phyloP scores from a whole-genome alignment of 2,329 filamentous ascomycete genomes.

The Bisporella sp. region DNA sequence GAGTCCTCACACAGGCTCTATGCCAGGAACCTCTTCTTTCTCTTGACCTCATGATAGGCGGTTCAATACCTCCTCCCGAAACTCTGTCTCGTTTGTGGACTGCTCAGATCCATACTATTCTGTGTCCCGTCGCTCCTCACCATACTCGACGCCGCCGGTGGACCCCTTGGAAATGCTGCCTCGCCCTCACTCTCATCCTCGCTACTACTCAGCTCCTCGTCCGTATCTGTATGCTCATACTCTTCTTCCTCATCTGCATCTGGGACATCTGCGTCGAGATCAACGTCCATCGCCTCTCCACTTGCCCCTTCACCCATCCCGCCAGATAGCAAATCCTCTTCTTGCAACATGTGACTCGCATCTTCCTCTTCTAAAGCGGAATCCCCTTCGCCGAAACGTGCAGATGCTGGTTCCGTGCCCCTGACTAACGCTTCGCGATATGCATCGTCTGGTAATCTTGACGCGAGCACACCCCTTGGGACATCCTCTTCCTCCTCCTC shows the following conservation, averaged over 20 bases:
- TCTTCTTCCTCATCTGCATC: conserved; percentile 53
- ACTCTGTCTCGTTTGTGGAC: conserved; percentile 5
- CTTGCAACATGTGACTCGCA: conserved; percentile 53
- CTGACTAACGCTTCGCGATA: conserved; percentile 51
- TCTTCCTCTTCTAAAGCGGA: conserved; percentile 50
- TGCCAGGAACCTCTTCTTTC: no score
- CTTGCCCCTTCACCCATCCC: conserved; percentile 32
- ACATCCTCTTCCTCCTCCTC: conserved; percentile 30
- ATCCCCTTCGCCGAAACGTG: conserved; percentile 35
- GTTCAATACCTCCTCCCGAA: background rate
- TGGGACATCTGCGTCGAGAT: conserved; percentile 66
- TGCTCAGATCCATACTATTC: conserved; percentile 25
- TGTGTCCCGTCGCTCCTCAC: conserved; percentile 28
- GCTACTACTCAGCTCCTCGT: conserved; percentile 52
- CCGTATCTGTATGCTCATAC: conserved; percentile 75
- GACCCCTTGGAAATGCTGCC: conserved; percentile 15
- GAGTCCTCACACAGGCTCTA: no score
- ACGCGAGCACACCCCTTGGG: conserved; percentile 24
- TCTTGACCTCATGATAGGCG: no score
- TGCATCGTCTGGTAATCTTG: conserved; percentile 50
- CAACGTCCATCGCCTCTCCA: conserved; percentile 45
- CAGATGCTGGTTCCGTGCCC: conserved; percentile 40
- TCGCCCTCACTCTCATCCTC: conserved; percentile 34
- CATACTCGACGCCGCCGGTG: conserved; percentile 20
- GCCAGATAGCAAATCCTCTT: conserved; percentile 46